These are phyloP conservation scores for Cytospora leucostoma DNA, from an alignment of 2,329 filamentous ascomycete species.

Conservation along the genomic window DNA sequence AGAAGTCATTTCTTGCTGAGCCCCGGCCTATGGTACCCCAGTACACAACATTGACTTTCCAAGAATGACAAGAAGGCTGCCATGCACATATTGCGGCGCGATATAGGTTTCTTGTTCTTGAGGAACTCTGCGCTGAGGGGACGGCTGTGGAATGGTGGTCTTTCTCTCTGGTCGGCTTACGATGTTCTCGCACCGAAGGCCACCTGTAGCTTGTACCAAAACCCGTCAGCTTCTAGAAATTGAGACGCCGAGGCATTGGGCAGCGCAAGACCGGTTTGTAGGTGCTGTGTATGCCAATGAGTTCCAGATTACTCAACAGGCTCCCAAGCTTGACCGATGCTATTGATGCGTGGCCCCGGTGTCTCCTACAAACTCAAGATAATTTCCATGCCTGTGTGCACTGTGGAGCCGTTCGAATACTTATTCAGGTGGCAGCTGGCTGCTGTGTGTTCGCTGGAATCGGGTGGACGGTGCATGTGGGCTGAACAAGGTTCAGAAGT, in stretches of 20 bases:
- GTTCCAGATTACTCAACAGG: neutral
- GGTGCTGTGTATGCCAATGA: neutral
- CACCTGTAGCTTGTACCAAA: neutral
- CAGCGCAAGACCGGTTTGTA: neutral
- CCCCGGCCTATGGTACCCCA: neutral
- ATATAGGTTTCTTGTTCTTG: neutral
- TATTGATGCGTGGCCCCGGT: neutral
- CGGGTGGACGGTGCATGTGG: constrained; percentile 20
- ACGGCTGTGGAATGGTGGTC: constrained; percentile 9
- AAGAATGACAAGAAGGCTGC: neutral
- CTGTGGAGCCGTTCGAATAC: neutral
- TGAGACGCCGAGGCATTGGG: neutral
- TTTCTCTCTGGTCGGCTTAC: neutral
- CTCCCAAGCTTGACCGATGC: neutral
- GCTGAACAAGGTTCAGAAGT: constrained; percentile 21
- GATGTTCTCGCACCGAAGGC: neutral
- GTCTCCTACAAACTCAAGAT: neutral
- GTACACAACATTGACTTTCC: neutral
- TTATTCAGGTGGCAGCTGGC: neutral
- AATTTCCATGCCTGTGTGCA: too few relatives aligned
- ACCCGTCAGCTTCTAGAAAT: neutral
- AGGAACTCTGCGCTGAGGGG: constrained; percentile 9
- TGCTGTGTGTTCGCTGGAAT: constrained; percentile 19
- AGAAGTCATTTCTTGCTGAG: neutral
- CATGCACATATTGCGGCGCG: constrained; percentile 14